Conservation (phyloP, 1,139 yeast species). For the Suhomyces kunorum region DNA sequence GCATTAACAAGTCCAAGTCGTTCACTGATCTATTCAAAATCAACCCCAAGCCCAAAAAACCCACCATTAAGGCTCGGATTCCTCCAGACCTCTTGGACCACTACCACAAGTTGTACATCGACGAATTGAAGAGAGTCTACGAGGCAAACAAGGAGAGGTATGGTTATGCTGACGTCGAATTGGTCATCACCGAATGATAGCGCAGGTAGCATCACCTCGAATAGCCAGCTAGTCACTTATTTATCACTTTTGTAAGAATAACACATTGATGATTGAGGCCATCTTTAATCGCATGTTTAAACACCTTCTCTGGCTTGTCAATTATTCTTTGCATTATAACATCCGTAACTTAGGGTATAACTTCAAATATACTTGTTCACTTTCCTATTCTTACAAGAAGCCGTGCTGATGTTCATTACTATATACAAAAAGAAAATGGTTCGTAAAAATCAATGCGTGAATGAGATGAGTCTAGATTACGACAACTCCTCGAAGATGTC, state of each 20-base stretch:
- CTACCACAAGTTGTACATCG: conserved; percentile 73
- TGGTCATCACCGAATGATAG: conserved; percentile 47
- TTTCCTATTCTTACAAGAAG: too few species aligned
- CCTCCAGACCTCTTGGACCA: conserved; percentile 56
- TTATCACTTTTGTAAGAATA: not conserved
- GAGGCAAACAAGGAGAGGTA: conserved; percentile 67
- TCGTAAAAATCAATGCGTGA: conserved; percentile 2
- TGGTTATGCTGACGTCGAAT: conserved; percentile 50
- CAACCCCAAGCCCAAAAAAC: conserved; percentile 17
- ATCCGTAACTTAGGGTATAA: too few species aligned
- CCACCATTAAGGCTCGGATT: conserved; percentile 29
- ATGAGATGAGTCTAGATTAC: not conserved
- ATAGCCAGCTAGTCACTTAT: not conserved
- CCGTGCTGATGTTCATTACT: conserved; percentile 1
- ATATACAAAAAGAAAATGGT: conserved; percentile 1
- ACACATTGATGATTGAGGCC: too few species aligned
- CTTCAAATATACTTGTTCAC: too few species aligned
- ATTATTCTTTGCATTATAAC: too few species aligned
- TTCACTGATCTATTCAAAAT: conserved; percentile 29
- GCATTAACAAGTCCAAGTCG: conserved; percentile 18
- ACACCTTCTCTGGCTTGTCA: too few species aligned
- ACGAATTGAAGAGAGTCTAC: conserved; percentile 64
- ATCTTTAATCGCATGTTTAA: not conserved
- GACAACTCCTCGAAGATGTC: conserved; percentile 12
- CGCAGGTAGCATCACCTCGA: conserved; percentile 1